Conservation (phyloP, 176 grass and related monocot genomes). For the Oryza punctata region DNA sequence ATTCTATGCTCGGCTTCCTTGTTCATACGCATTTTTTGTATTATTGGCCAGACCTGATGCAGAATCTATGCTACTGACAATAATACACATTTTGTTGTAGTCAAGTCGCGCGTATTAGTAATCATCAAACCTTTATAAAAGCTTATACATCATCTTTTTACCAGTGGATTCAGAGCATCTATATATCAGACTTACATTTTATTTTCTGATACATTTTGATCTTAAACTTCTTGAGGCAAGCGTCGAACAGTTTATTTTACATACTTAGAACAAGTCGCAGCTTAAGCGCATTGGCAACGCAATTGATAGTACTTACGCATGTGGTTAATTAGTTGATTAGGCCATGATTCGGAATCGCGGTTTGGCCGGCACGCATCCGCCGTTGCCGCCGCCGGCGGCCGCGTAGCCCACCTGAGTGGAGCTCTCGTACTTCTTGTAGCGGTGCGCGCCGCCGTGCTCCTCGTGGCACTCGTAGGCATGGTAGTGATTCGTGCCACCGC, state of each 20-base stretch:
- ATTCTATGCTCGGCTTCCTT: neutral
- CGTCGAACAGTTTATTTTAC: neutral
- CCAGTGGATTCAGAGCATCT: neutral
- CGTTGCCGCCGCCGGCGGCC: neutral
- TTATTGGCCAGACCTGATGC: slow-evolving; percentile 14
- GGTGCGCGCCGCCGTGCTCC: neutral
- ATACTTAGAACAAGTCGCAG: too few relatives aligned
- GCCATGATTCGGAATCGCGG: neutral
- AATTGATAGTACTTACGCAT: too few relatives aligned
- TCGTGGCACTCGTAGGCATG: neutral
- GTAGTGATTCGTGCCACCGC: neutral
- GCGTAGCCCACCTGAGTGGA: neutral
- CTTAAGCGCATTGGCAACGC: too few relatives aligned
- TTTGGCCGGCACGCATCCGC: neutral
- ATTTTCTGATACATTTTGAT: slow-evolving; percentile 1
- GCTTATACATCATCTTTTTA: neutral
- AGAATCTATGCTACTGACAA: neutral
- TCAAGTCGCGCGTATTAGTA: too few relatives aligned
- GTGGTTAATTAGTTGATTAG: neutral
- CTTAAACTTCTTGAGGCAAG: neutral
- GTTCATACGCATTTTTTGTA: slow-evolving; percentile 28
- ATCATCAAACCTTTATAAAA: neutral
- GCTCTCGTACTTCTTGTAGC: slow-evolving; percentile 20
- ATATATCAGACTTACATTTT: slow-evolving; percentile 11
- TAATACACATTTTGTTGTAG: slow-evolving; percentile 23